These are phyloP conservation scores for Cytospora chrysosperma DNA, from an alignment of 2,329 filamentous ascomycete species.

Conservation along the genomic window DNA sequence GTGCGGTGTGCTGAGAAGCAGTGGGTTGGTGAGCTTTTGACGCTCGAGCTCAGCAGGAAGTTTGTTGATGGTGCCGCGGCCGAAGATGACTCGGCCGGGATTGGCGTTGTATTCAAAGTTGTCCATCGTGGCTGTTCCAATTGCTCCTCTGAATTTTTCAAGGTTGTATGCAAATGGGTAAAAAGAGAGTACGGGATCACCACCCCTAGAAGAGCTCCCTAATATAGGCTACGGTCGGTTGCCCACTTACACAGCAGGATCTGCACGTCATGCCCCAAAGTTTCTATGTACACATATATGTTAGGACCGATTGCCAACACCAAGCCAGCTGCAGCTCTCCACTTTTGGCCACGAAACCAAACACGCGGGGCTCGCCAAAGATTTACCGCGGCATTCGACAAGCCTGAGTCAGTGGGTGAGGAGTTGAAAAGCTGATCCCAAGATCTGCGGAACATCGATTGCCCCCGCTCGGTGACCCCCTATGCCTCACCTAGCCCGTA, in stretches of 20 bases:
- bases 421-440: no score
- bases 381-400: no score
- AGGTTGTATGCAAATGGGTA: background rate
- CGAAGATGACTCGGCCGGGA: conserved; percentile 53
- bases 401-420: no score
- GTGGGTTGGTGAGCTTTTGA: conserved; percentile 44
- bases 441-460: no score
- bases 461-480: no score
- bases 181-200: background rate
- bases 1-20: conserved; percentile 54
- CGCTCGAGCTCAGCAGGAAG: conserved; percentile 41
- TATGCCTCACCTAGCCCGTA: no score
- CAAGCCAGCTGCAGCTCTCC: no score
- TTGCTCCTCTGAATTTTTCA: background rate
- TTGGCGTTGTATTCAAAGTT: conserved; percentile 54
- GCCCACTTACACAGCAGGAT: background rate
- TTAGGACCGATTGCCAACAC: no score
- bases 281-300: background rate
- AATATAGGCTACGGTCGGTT: no score
- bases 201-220: background rate
- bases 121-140: conserved; percentile 37
- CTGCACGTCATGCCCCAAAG: background rate
- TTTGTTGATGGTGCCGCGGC: conserved; percentile 49
- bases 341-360: no score
- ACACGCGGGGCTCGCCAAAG: no score